A percentile compares a stretch with the other conserved stretches of the same genome.
These are phyloP conservation scores for Speleostelium caveatum DNA, from an alignment of 78 protist species.

Conservation along the genomic window DNA sequence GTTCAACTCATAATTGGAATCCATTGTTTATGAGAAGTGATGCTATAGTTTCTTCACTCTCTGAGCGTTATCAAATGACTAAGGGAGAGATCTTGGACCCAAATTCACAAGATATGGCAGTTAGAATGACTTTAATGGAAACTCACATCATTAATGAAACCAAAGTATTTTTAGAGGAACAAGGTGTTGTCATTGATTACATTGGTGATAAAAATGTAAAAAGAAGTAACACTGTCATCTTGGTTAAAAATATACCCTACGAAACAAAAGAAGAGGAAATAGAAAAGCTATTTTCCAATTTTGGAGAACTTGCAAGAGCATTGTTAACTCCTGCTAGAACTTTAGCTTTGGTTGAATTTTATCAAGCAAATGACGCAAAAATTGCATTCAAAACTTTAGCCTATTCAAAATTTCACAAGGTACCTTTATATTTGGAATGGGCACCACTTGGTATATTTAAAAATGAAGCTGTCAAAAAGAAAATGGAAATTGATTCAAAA, in stretches of 20 bases:
- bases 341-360: slow-evolving; percentile 89
- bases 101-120: slow-evolving; percentile 66
- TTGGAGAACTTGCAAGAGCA: slow-evolving; percentile 76
- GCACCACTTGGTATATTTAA: slow-evolving; percentile 89
- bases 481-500: not conserved
- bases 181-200: slow-evolving; percentile 85
- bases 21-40: slow-evolving; percentile 92
- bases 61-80: slow-evolving; percentile 75
- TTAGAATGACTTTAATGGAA: slow-evolving; percentile 93
- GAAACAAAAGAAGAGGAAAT: slow-evolving; percentile 53
- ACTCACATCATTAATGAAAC: slow-evolving; percentile 88
- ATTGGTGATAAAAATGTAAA: slow-evolving; percentile 37
- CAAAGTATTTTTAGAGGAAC: slow-evolving; percentile 57
- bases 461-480: not conserved
- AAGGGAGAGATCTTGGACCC: slow-evolving; percentile 86
- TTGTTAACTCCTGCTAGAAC: slow-evolving; percentile 90
- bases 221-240: slow-evolving; percentile 80
- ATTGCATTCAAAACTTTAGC: slow-evolving; percentile 93
- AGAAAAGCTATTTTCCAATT: slow-evolving; percentile 57
- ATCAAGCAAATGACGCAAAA: slow-evolving; percentile 90
- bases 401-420: slow-evolving; percentile 84
- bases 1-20: slow-evolving; percentile 91
- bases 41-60: slow-evolving; percentile 91
- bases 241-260: slow-evolving; percentile 94
- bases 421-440: slow-evolving; percentile 98